Percentiles rank a stretch among this genome's conserved stretches.
Conservation (phyloP, 2,329 filamentous ascomycete genomes). For the Diaporthe citrichinensis region DNA sequence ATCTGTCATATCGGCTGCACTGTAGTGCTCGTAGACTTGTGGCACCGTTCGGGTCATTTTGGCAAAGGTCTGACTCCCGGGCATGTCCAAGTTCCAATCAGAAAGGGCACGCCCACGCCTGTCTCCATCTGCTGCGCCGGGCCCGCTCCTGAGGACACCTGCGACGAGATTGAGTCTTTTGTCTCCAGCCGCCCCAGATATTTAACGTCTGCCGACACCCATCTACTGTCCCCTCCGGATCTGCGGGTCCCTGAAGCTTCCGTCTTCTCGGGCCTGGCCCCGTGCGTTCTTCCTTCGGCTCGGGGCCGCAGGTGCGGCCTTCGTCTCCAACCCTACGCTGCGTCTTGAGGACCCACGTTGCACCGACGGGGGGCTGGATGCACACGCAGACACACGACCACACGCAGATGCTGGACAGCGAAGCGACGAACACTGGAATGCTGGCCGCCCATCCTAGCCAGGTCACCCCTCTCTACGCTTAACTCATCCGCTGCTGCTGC, state of each 20-base stretch:
- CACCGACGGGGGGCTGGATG: background rate
- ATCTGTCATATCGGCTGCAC: background rate
- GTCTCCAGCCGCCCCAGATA: slow-evolving; percentile 23
- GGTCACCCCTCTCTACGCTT: background rate
- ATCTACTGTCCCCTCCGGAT: slow-evolving; percentile 15
- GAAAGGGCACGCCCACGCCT: background rate
- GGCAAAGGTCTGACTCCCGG: background rate
- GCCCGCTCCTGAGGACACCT: slow-evolving; percentile 5
- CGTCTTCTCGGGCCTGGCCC: slow-evolving; percentile 22
- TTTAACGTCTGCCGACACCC: slow-evolving; percentile 6
- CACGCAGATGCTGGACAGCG: background rate
- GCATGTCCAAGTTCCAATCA: slow-evolving; percentile 9
- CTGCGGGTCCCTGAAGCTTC: slow-evolving; percentile 12
- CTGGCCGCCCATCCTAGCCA: background rate
- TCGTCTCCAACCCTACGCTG: background rate
- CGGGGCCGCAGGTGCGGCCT: background rate
- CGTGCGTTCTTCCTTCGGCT: background rate
- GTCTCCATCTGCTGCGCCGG: slow-evolving; percentile 3
- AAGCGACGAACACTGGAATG: background rate
- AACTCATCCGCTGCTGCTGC: background rate
- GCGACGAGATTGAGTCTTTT: slow-evolving; percentile 3
- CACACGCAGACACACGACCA: background rate
- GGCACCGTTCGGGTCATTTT: background rate
- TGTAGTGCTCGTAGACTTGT: background rate
- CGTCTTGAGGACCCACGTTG: background rate